Evolutionary conservation across 306 rosid genomes (phyloP).

Genomic region (Astragalus glycyphyllos): DNA sequence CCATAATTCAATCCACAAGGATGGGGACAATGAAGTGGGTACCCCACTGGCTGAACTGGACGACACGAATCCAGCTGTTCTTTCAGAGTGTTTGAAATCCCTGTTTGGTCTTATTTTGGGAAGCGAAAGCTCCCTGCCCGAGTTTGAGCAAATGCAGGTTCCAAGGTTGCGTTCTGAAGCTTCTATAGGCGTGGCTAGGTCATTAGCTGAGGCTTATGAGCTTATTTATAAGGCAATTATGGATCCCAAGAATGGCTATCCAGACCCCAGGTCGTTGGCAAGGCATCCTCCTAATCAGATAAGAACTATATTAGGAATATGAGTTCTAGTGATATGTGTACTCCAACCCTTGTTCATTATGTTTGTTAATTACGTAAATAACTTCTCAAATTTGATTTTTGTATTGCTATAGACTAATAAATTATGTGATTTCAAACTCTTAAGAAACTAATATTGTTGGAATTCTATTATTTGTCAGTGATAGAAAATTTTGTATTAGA

Average conservation of each 20-base stretch:
- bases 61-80: conserved; percentile 67
- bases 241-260: conserved; percentile 88
- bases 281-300: conserved; percentile 99
- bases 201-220: conserved; percentile 81
- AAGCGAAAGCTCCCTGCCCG: conserved; percentile 83
- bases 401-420: conserved; percentile 21
- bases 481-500: too few species aligned
- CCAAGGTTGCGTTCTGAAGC: conserved; percentile 94
- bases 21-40: conserved; percentile 47
- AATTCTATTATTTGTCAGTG: background rate
- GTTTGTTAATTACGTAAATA: conserved; percentile 40
- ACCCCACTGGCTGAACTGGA: conserved; percentile 78
- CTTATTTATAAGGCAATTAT: conserved; percentile 76
- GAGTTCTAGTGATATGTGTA: conserved; percentile 39
- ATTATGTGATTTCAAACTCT: conserved; percentile 10
- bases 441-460: conserved; percentile 25
- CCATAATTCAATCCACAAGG: conserved; percentile 48
- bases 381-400: conserved; percentile 20
- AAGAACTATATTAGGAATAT: conserved; percentile 94
- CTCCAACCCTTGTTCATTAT: background rate
- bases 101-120: conserved; percentile 90
- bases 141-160: conserved; percentile 95
- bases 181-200: conserved; percentile 75
- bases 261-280: conserved; percentile 86
- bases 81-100: conserved; percentile 77